Evolutionary conservation across 176 grass and related monocot species (phyloP).

Genomic region (Neostapfia colusana): DNA sequence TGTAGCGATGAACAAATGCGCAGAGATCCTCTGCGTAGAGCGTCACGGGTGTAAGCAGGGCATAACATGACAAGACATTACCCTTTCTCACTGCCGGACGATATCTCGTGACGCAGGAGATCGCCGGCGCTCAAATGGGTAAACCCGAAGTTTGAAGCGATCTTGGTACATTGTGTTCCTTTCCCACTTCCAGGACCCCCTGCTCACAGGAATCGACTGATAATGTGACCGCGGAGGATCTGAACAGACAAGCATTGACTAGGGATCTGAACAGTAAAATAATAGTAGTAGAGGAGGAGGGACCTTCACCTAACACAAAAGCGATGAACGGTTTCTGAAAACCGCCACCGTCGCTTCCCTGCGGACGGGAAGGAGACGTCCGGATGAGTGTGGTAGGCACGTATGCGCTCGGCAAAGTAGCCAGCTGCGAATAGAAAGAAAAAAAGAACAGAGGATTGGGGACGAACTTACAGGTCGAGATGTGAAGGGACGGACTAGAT

Average conservation of each 20-base stretch:
- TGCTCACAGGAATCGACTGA: constrained; percentile 7
- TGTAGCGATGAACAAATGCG: not conserved
- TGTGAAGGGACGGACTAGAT: constrained; percentile 35
- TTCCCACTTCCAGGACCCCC: constrained; percentile 95
- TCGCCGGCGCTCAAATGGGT: constrained; percentile 84
- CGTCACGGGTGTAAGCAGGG: not conserved
- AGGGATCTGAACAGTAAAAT: too few species aligned
- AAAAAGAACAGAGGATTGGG: not conserved
- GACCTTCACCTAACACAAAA: constrained; percentile 72
- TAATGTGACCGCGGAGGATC: not conserved
- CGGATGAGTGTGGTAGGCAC: not conserved
- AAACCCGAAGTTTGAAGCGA: constrained; percentile 79
- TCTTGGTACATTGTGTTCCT: constrained; percentile 89
- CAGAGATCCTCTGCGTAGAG: too few species aligned
- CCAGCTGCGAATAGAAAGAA: not conserved
- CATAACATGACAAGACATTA: constrained; percentile 29
- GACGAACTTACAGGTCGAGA: constrained; percentile 40
- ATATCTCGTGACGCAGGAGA: constrained; percentile 79
- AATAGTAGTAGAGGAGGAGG: not conserved
- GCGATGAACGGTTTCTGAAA: constrained; percentile 64
- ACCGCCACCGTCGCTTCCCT: constrained; percentile 40
- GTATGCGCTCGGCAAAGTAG: not conserved
- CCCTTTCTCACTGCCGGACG: constrained; percentile 68
- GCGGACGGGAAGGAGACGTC: constrained; percentile 17
- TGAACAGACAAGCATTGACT: not conserved